Base-by-base conservation (phyloP, 2,329 filamentous ascomycete species). In the Colletotrichum karsti region DNA sequence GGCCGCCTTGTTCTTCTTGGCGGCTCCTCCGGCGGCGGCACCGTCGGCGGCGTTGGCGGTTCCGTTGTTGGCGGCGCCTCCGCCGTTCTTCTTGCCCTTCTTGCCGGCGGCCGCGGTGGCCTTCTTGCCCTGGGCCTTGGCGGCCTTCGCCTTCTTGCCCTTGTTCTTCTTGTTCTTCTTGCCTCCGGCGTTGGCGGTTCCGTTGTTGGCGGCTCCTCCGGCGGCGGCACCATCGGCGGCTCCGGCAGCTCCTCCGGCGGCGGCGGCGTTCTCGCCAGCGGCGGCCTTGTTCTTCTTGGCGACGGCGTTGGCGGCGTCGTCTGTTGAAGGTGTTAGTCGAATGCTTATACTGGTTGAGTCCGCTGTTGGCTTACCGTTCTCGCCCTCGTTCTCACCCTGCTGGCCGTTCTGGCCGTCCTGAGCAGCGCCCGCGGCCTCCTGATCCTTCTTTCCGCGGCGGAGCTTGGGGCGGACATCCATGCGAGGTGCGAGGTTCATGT, bases 161-260 rank as follows among this genome's bases (percentile, higher is more conserved):
- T 22, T 18, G 9, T 55, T 55, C n/a, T 59, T 46, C 15, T 39
- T 35, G 5, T 22, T 18, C 18, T 33, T 37, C 20, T 28, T 44
- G 3, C 37, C 63, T 4, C 46, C 61, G 12, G 65, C 66, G 9
- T 54, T 42, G 24, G 66, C 62, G 5, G 66, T 69, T 26, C 61
- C 66, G 48, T 69, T 70, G 15, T 64, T 64, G 13, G 63, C 63
- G 8, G 58, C 62, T 7, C 33, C 61, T 12, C 46, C 62, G 12
- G 22, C 54, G 20, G n/a, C 62, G 48, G 35, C 35, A 24, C 37
- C 48, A 3, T 9, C 46, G 4, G 18, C 46, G 2, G 33, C 54
- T 22, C 24, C 54, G 7, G 28, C 13, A 12, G 41, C 46, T 28
- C 24, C 26, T 1, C 10, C 28, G 3, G 39, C 30, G 9, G 20